Evolutionary conservation across 2,329 filamentous ascomycete genomes (phyloP), one percentile per base, ranked within the genome.

Genomic region (Diaporthe ilicicola): DNA sequence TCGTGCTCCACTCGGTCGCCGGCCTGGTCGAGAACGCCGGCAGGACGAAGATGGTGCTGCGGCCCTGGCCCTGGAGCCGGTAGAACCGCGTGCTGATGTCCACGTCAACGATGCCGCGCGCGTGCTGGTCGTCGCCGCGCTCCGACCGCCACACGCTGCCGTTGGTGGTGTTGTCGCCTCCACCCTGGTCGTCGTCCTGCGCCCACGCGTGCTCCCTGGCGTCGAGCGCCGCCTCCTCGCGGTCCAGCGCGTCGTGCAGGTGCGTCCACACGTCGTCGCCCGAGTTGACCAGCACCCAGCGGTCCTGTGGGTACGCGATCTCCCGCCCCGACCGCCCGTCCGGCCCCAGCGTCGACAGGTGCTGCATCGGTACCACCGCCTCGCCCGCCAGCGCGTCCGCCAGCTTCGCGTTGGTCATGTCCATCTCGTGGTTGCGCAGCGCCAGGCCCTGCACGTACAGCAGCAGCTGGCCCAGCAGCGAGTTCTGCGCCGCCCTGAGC

Each of bases 381-480:
- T 89, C 87, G 34, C 83, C 82, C 0, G 81, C 81, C 2, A 90
- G 80, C 0, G 84, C 77, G 72, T 89, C 86, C 29, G 87, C 78
- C 0, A 84, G 79, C 72, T 87, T 86, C 71, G 81, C 85, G 72
- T 89, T 86, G 22, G 80, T 77, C 15, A 86, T 83, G 76, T 90
- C 88, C 2, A 90, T 84, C 73, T 90, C 87, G 76, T 89, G 88
- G 79, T 87, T 84, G 50, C 88, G 87, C 8, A 79, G 81, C 17
- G 87, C 80, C 15, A 90, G 84, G 70, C 85, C 82, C 75, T 89
- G 87, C 4, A 84, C 84, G 74, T 85, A 86, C 29, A 85, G 77
- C 9, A 91, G 84, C 83, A 86, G 86, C 77, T 90, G 88, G 13
- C 89, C 89, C 4, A 91, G 79, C 22, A 90, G 78, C 8, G 84